Evolutionary conservation across 1,284 basidiomycete species (phyloP).

Genomic region (Entoloma clypeatum): DNA sequence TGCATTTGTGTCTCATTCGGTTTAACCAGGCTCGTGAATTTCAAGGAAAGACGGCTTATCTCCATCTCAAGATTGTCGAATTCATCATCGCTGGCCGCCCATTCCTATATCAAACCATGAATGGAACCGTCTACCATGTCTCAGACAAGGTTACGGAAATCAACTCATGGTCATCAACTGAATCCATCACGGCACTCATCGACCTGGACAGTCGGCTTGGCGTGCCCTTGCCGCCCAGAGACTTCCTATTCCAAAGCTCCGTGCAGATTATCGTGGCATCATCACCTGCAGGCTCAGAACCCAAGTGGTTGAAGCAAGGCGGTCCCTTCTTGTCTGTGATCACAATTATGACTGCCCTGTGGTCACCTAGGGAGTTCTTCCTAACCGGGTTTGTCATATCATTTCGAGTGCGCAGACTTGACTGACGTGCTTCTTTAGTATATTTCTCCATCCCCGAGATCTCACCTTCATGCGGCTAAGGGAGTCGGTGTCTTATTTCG

Average conservation of each 20-base stretch:
- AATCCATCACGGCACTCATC: constrained; percentile 7
- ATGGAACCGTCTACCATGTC: constrained; percentile 7
- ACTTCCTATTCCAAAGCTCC: constrained; percentile 1
- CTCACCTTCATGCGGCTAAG: constrained; percentile 9
- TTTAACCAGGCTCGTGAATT: constrained; percentile 1
- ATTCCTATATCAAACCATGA: constrained; percentile 8
- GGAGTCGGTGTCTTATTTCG: constrained; percentile 12
- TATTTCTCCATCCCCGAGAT: constrained; percentile 13
- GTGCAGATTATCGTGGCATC: constrained; percentile 11
- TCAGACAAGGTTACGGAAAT: neutral
- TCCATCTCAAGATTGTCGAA: constrained; percentile 8
- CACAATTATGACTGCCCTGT: constrained; percentile 1
- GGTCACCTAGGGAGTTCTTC: constrained; percentile 1
- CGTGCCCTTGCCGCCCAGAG: neutral
- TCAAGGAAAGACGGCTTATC: constrained; percentile 11
- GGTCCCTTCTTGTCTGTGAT: neutral
- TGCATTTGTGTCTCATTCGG: constrained; percentile 6
- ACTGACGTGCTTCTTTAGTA: constrained; percentile 9
- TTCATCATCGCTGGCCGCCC: constrained; percentile 3
- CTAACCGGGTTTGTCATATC: constrained; percentile 6
- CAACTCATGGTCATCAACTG: constrained; percentile 3
- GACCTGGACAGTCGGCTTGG: neutral
- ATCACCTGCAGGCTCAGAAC: constrained; percentile 9
- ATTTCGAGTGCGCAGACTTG: constrained; percentile 1
- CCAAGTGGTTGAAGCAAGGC: constrained; percentile 12